phyloP scores from a whole-genome alignment of 1,139 yeast genomes.

The Candida neerlandica region DNA sequence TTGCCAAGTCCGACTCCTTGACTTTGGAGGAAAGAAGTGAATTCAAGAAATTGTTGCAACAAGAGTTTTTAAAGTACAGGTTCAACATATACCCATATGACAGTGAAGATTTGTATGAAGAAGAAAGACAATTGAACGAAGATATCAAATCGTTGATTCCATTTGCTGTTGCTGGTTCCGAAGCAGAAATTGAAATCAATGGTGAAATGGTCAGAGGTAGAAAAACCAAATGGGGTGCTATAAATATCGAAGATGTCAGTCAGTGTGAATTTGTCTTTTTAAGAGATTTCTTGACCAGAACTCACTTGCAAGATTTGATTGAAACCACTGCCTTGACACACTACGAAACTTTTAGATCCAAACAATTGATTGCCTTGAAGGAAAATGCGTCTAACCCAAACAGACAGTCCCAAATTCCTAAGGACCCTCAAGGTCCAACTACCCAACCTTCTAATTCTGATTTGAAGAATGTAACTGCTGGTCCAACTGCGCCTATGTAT shows the following conservation, averaged over 20 bases:
- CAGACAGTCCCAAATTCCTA: conserved; percentile 27
- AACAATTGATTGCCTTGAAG: conserved; percentile 91
- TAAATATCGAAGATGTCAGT: conserved; percentile 88
- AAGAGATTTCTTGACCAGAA: conserved; percentile 91
- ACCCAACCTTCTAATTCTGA: conserved; percentile 8
- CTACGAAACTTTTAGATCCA: conserved; percentile 90
- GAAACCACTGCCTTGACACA: conserved; percentile 89
- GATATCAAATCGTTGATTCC: conserved; percentile 84
- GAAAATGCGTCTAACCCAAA: conserved; percentile 68
- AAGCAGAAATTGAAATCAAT: conserved; percentile 66
- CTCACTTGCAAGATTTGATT: conserved; percentile 93
- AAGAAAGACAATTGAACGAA: conserved; percentile 75
- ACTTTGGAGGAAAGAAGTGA: conserved; percentile 81
- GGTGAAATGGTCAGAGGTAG: conserved; percentile 89
- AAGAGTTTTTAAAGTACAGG: conserved; percentile 72
- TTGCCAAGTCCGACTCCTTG: conserved; percentile 79
- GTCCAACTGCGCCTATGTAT: conserved; percentile 10
- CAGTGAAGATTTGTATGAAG: conserved; percentile 70
- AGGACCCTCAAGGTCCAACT: conserved; percentile 9
- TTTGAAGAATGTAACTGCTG: conserved; percentile 5
- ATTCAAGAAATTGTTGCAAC: conserved; percentile 75
- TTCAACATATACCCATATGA: conserved; percentile 89
- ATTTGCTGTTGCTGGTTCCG: conserved; percentile 95
- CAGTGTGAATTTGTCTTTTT: conserved; percentile 95
- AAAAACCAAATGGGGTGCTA: conserved; percentile 90